Conservation (phyloP, 306 rosid species). For the Malus asiatica region DNA sequence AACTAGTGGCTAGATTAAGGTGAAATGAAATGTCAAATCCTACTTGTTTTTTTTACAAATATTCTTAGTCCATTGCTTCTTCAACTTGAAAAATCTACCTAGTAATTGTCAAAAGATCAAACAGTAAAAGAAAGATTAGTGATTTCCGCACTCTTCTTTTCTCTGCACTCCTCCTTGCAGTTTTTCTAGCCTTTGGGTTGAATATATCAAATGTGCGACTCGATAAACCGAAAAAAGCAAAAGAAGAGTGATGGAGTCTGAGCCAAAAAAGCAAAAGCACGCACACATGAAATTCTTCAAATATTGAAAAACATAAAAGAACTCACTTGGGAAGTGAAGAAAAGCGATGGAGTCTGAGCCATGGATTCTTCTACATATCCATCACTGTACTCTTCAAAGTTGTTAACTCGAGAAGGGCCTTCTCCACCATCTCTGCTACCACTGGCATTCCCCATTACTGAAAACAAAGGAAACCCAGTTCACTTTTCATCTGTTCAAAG, state of each 20-base stretch:
- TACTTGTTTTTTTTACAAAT: neutral
- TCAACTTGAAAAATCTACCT: neutral
- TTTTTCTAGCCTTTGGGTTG: neutral
- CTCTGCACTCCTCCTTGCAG: neutral
- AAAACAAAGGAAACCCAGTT: conserved; percentile 5
- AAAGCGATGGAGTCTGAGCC: conserved; percentile 16
- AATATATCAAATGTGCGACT: too few relatives aligned
- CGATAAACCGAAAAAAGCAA: too few relatives aligned
- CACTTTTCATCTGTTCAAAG: neutral
- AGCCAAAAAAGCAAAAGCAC: neutral
- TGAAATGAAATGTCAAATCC: neutral
- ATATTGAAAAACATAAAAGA: neutral
- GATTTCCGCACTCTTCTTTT: neutral
- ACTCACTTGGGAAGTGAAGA: conserved; percentile 20
- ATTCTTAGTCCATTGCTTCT: neutral
- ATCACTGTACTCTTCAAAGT: conserved; percentile 17
- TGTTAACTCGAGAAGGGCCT: conserved; percentile 24
- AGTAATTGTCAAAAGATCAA: neutral
- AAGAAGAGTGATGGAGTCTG: neutral
- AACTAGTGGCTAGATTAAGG: neutral
- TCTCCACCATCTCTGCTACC: conserved; percentile 27
- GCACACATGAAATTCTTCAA: neutral
- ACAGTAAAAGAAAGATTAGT: neutral
- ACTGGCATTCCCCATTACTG: conserved; percentile 32
- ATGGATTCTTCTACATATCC: conserved; percentile 15